Evolutionary conservation across 2,329 filamentous ascomycete species (phyloP).

Genomic region (Talaromyces sp.): DNA sequence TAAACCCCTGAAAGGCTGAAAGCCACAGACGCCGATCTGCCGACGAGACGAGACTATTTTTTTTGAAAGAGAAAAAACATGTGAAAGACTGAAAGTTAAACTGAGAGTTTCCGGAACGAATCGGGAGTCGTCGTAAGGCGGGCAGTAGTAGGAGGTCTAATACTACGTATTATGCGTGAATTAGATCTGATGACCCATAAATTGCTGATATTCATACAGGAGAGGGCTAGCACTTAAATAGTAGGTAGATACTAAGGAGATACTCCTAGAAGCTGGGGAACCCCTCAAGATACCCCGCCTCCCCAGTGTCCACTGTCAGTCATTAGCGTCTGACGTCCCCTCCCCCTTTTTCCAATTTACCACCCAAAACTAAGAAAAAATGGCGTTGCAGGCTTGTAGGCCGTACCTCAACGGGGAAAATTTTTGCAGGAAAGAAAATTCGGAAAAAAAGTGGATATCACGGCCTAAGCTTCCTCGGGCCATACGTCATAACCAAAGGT

Average conservation of each 20-base stretch:
- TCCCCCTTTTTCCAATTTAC: background rate
- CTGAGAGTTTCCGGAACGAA: background rate
- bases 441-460: constrained; percentile 5
- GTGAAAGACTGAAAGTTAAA: background rate
- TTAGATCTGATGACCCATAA: background rate
- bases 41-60: background rate
- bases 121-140: background rate
- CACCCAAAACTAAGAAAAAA: background rate
- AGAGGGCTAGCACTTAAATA: background rate
- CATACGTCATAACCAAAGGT: constrained; percentile 71
- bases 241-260: background rate
- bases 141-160: background rate
- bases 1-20: background rate
- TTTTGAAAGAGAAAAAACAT: background rate
- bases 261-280: too few species aligned
- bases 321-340: background rate
- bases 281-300: background rate
- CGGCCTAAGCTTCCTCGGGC: constrained; percentile 48
- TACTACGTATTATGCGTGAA: too few species aligned
- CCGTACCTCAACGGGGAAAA: background rate
- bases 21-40: background rate
- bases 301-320: too few species aligned
- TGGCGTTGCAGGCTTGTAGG: too few species aligned
- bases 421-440: background rate
- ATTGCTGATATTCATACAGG: background rate